These are phyloP conservation scores for Podila epigama DNA, from an alignment of 192 early-diverging fungal genomes.

Conservation along the genomic window DNA sequence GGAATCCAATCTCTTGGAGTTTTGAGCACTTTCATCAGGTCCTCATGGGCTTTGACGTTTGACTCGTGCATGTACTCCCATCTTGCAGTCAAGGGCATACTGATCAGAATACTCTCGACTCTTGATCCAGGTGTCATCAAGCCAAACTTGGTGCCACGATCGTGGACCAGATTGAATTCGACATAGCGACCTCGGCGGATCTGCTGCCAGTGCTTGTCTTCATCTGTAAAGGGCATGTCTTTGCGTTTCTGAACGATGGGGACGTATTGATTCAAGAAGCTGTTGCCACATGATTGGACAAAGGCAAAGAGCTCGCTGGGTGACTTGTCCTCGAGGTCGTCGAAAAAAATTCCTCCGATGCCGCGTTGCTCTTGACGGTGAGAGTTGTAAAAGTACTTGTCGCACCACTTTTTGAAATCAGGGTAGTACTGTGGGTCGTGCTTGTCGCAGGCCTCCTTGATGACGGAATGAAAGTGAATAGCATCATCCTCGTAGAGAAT, in stretches of 20 bases:
- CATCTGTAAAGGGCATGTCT: slow-evolving; percentile 76
- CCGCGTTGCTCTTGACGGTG: slow-evolving; percentile 93
- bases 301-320: slow-evolving; percentile 84
- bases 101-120: slow-evolving; percentile 96
- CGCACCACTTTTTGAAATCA: slow-evolving; percentile 96
- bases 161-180: slow-evolving; percentile 98
- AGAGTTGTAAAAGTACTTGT: slow-evolving; percentile 89
- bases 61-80: slow-evolving; percentile 94
- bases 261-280: slow-evolving; percentile 85
- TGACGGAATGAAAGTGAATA: slow-evolving; percentile 88
- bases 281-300: slow-evolving; percentile 80
- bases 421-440: slow-evolving; percentile 86
- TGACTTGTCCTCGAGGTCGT: slow-evolving; percentile 85
- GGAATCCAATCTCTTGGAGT: slow-evolving; percentile 82
- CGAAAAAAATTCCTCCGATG: slow-evolving; percentile 98
- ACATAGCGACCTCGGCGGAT: slow-evolving; percentile 95
- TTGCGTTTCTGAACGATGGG: slow-evolving; percentile 86
- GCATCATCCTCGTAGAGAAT: slow-evolving; percentile 94
- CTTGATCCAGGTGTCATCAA: slow-evolving; percentile 95
- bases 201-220: slow-evolving; percentile 93
- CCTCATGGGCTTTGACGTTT: slow-evolving; percentile 63
- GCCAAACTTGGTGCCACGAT: slow-evolving; percentile 99
- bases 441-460: slow-evolving; percentile 92
- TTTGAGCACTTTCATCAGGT: slow-evolving; percentile 81
- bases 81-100: slow-evolving; percentile 89